A percentile compares a stretch with the other conserved stretches of the same genome.
Conservation (phyloP, 2,329 filamentous ascomycete species). For the Lachnellula willkommii region DNA sequence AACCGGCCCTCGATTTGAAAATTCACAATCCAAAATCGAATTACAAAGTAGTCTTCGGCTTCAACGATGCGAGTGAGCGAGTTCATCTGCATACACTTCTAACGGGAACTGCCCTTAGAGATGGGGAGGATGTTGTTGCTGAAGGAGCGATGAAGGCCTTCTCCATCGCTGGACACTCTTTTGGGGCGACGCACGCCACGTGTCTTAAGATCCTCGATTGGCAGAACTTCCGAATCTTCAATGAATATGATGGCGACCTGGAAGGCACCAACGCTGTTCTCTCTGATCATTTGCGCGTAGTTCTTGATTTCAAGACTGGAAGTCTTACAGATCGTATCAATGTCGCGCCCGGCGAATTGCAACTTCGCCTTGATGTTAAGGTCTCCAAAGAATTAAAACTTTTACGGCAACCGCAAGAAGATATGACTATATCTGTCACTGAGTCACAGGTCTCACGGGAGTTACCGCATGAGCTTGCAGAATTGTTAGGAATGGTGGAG, state of each 20-base stretch:
- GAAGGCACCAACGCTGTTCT: conserved; percentile 63
- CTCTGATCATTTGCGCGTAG: conserved; percentile 69
- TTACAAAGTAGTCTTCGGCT: conserved; percentile 71
- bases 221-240: conserved; percentile 67
- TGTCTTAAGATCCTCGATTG: conserved; percentile 44
- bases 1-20: conserved; percentile 60
- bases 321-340: conserved; percentile 81
- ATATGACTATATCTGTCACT: conserved; percentile 70
- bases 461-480: conserved; percentile 55
- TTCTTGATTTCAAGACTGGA: conserved; percentile 70
- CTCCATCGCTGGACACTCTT: conserved; percentile 52
- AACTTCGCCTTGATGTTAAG: conserved; percentile 56
- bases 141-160: conserved; percentile 64
- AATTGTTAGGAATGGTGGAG: conserved; percentile 43
- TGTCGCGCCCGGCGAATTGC: conserved; percentile 68
- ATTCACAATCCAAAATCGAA: conserved; percentile 40
- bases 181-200: conserved; percentile 31
- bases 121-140: conserved; percentile 64
- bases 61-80: conserved; percentile 67
- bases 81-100: conserved; percentile 66
- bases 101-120: conserved; percentile 63
- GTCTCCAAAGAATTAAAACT: conserved; percentile 59
- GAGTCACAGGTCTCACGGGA: conserved; percentile 61
- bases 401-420: conserved; percentile 67
- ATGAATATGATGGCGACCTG: conserved; percentile 54